phyloP scores from a whole-genome alignment of 257 asterid genomes.

The Jacaranda mimosifolia region DNA sequence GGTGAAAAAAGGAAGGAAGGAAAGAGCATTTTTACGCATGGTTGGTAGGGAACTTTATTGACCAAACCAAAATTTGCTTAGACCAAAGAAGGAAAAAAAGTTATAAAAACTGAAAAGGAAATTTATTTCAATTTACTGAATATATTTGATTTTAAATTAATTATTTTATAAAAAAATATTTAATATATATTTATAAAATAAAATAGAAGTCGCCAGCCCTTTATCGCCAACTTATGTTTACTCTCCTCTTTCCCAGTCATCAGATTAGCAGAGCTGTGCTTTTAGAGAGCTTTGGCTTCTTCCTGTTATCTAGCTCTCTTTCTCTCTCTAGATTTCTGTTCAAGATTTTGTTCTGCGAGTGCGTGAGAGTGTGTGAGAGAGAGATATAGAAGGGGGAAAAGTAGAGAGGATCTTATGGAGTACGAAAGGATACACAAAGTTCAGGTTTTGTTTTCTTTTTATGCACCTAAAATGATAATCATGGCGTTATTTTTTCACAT shows the following conservation, averaged over 20 bases:
- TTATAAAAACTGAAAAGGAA: background rate
- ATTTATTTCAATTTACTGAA: background rate
- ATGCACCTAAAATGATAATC: conserved; percentile 18
- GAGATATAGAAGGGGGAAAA: background rate
- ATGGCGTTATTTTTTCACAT: conserved; percentile 24
- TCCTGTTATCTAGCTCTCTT: conserved; percentile 24
- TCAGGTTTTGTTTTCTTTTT: conserved; percentile 60
- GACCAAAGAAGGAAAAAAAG: conserved; percentile 10
- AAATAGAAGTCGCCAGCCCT: no score
- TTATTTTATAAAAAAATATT: no score
- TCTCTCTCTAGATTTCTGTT: conserved; percentile 37
- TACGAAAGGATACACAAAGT: conserved; percentile 96
- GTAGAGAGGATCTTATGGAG: conserved; percentile 72
- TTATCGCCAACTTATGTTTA: conserved; percentile 32
- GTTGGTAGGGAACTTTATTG: conserved; percentile 38
- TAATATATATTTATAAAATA: no score
- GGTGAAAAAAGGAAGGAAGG: no score
- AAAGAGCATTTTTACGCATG: conserved; percentile 23
- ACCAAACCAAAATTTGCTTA: conserved; percentile 14
- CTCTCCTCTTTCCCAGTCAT: conserved; percentile 15
- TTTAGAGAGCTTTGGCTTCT: conserved; percentile 42
- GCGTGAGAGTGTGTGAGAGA: conserved; percentile 27
- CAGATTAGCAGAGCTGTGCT: conserved; percentile 40
- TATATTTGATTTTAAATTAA: no score
- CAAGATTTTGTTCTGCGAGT: conserved; percentile 29